Conservation (phyloP, 768 basidiomycete species). For the Amanita fuliginea region DNA sequence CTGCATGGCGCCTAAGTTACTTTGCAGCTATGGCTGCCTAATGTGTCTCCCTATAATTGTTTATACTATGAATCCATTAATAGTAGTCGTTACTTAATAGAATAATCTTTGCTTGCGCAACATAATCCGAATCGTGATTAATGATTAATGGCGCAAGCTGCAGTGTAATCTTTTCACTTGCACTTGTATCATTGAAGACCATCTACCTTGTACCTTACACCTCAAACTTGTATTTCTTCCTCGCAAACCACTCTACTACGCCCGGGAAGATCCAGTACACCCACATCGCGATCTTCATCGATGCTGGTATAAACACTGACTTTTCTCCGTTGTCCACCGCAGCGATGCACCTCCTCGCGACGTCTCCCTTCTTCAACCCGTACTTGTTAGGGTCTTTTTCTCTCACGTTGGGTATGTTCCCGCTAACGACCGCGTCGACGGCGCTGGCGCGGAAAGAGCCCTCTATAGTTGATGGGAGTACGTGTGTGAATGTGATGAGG, state of each 20-base stretch:
- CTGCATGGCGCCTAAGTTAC: no score
- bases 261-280: conserved; percentile 57
- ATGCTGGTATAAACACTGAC: conserved; percentile 44
- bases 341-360: conserved; percentile 47
- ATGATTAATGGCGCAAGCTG: no score
- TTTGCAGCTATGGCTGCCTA: no score
- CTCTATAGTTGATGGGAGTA: conserved; percentile 63
- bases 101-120: no score
- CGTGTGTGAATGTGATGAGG: conserved; percentile 43
- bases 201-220: conserved; percentile 1
- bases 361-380: conserved; percentile 48
- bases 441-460: conserved; percentile 75
- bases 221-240: conserved; percentile 53
- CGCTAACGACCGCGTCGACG: conserved; percentile 38
- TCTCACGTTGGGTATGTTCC: conserved; percentile 16
- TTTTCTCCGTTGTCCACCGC: conserved; percentile 51
- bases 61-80: no score
- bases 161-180: no score
- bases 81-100: no score
- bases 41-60: no score
- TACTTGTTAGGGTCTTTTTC: conserved; percentile 44
- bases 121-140: no score
- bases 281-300: conserved; percentile 36
- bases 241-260: conserved; percentile 45
- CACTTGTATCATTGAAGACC: no score